Base-by-base conservation (phyloP, 495 filamentous ascomycete species). In the Letharia columbiana region DNA sequence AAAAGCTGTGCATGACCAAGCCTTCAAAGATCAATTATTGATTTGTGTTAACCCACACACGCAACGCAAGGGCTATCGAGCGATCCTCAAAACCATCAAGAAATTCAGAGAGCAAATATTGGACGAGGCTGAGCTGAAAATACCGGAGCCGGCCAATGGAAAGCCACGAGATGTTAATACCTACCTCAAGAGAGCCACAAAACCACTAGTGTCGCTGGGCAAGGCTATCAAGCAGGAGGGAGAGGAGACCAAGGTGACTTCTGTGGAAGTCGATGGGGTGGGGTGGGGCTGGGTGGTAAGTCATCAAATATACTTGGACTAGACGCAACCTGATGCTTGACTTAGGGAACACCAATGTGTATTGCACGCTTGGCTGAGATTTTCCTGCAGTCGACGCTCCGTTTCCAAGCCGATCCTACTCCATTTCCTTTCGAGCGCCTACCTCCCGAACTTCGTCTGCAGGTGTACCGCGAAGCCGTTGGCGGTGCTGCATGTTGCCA, bases 211-310 rank as follows among this genome's bases (percentile, higher is more conserved):
- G 33, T n/a, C 39, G 7, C 1, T 18, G 33, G 31, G 2, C 31
- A 57, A 57, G 33, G 31, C 17, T 5, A 20, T 11, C 2, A 4
- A 7, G 4, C 13, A 57, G 18, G n/a, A 18, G 1, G 31, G 12
- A 20, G 15, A 18, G 1, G 54, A 17, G 33, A 18, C 8, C 17
- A 2, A 9, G 33, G 54, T 3, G 2, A 18, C 11, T 17, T 6
- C 28, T 35, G 31, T 6, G 28, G 31, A 35, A 37, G 17, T 5
- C 13, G 54, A 37, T 37, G 0, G 28, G 17, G 23, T 28, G 23
- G 28, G 10, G 15, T 57, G 54, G 54, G 54, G 54, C 13, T 57
- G 54, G 54, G 54, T 57, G 54, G 54, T 57, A 37, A 57, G 54
- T 57, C 33, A 10, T 57, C 54, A 2, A 37, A 15, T 1, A 37